Evolutionary conservation across 2,329 filamentous ascomycete species (phyloP).

Genomic region (Botryotinia narcissicola): DNA sequence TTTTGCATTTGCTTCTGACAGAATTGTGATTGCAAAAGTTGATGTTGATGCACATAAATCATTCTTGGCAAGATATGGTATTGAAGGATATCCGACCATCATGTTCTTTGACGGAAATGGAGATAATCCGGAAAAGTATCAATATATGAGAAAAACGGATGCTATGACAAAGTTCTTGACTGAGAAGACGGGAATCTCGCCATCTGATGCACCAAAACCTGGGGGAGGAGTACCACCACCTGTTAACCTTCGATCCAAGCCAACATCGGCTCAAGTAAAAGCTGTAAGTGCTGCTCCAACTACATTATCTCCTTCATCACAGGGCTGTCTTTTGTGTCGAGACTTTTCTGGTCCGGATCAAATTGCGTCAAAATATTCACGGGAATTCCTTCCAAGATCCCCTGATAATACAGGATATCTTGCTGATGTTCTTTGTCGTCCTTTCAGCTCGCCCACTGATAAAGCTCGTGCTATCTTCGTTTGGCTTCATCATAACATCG

Average conservation of each 20-base stretch:
- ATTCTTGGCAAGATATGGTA: slow-evolving; percentile 66
- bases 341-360: slow-evolving; percentile 82
- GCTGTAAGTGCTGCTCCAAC: slow-evolving; percentile 38
- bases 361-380: slow-evolving; percentile 75
- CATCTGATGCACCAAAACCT: slow-evolving; percentile 27
- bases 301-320: slow-evolving; percentile 29
- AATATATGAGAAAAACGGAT: slow-evolving; percentile 25
- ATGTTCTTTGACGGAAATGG: slow-evolving; percentile 68
- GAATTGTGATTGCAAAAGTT: slow-evolving; percentile 86
- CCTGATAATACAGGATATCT: slow-evolving; percentile 68
- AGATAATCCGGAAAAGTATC: slow-evolving; percentile 29
- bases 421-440: slow-evolving; percentile 71
- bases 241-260: slow-evolving; percentile 36
- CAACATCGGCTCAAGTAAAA: slow-evolving; percentile 48
- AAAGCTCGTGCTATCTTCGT: slow-evolving; percentile 92
- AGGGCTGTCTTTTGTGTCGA: slow-evolving; percentile 75
- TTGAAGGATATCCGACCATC: slow-evolving; percentile 77
- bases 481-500: slow-evolving; percentile 93
- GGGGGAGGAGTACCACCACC: slow-evolving; percentile 32
- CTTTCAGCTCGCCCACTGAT: slow-evolving; percentile 80
- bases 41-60: slow-evolving; percentile 83
- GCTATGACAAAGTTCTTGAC: slow-evolving; percentile 31
- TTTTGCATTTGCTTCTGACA: slow-evolving; percentile 67
- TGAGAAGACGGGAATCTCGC: slow-evolving; percentile 31
- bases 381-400: slow-evolving; percentile 61